Evolutionary conservation across 176 grass and related monocot species (phyloP).

Genomic region (Musa troglodytarum): DNA sequence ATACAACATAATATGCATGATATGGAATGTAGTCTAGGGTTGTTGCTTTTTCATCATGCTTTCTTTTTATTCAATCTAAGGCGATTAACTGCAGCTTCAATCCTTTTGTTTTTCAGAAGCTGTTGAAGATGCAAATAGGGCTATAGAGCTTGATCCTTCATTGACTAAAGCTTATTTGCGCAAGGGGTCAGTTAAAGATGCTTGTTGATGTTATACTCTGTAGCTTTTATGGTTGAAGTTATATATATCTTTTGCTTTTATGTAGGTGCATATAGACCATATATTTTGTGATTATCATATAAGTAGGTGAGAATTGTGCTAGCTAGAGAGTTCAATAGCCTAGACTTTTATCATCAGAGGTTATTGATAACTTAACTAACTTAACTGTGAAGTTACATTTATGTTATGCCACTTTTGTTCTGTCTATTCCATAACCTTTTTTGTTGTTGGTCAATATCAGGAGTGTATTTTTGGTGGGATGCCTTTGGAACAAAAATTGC

Average conservation of each 20-base stretch:
- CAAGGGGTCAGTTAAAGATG: conserved; percentile 29
- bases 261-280: not conserved
- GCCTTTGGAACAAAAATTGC: not conserved
- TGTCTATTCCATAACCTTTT: not conserved
- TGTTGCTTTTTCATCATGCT: too few species aligned
- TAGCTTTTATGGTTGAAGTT: not conserved
- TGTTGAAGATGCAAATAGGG: conserved; percentile 33
- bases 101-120: conserved; percentile 27
- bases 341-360: too few species aligned
- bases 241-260: not conserved
- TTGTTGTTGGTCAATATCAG: not conserved
- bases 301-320: not conserved
- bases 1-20: too few species aligned
- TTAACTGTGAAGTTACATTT: too few species aligned
- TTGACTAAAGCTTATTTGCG: conserved; percentile 44
- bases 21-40: too few species aligned
- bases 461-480: not conserved
- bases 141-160: conserved; percentile 37
- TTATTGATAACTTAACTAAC: too few species aligned
- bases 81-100: not conserved
- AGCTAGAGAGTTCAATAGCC: too few species aligned
- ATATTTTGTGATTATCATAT: not conserved
- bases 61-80: too few species aligned
- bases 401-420: not conserved
- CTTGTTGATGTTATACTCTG: not conserved